Evolutionary conservation across 495 filamentous ascomycete genomes (phyloP), one percentile per base, ranked within the genome.

Genomic region (Cudoniella acicularis): DNA sequence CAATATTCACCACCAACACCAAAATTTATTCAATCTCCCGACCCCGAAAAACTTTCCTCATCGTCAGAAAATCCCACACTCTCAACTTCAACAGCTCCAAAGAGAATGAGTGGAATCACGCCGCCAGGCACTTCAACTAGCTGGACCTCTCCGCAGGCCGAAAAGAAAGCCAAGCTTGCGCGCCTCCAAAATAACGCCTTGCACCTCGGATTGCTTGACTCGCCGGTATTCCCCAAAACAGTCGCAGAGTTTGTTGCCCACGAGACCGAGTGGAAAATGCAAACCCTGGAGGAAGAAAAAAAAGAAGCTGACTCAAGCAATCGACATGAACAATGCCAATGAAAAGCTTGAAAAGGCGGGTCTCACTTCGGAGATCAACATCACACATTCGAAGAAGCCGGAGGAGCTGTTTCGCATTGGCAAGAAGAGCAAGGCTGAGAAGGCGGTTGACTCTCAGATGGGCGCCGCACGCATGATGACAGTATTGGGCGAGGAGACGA

Each of bases 161-260:
- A 50, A n/a, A 24, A 26, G 48, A 50, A 50, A 50, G 23, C 21
- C 48, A 24, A 50, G 20, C 45, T 52, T 17, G 26, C 26, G 16
- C 56, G 56, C 22, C 48, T 59, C 56, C 49, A 47, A 25, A 43
- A 45, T 8, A 18, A 30, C 21, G 56, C 17, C 20, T 9, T 6
- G 6, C 56, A 52, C 40, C 23, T 52, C 3, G 48, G 48, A 11
- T 10, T 59, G 3, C 17, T 3, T 8, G 8, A 42, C 20, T 58
- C 56, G 3, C 58, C 58, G 1, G 49, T 40, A 8, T 55, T 54
- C 58, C 58, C 58, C 17, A 42, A 49, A 18, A 54, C 1, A 0
- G 2, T 54, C 10, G 3, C 10, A 2, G 51, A 60, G 26, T 55
- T 41, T 23, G 24, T 24, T 1, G 6, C 10, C 10, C 58, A 60